Base-by-base conservation (phyloP, 2,329 filamentous ascomycete species). In the Fusarium anguioides region DNA sequence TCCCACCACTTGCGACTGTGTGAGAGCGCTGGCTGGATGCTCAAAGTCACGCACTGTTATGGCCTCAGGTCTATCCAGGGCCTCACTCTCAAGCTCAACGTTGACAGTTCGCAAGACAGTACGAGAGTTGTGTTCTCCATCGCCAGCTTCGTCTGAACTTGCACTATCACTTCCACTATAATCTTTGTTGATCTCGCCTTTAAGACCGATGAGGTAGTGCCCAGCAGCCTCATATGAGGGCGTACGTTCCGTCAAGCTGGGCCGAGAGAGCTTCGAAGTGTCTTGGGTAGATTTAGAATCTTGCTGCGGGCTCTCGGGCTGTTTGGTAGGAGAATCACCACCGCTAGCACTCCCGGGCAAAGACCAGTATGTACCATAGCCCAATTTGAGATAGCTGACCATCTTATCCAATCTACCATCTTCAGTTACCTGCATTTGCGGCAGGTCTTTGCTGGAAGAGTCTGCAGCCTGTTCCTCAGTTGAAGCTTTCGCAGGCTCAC, bases 321-420 rank as follows among this genome's bases (percentile, higher is more conserved):
- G 36, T 46, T 67, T 56, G 27, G 57, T 20, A 47, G 70, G 48
- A 23, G 68, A 51, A n/a, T 70, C 54, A n/a, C 54, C 55, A 29
- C 71, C 57, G 23, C 56, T 23, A 21, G 33, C 21, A 9, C 58
- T 60, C 15, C 77, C 74, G 17, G 75, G 75, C 4, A 88, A 72
- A 15, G 83, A 82, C 88, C 88, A 90, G 68, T 89, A 88, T n/a
- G 86, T 89, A 26, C 88, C 88, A 67, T 90, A 90, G 6, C 88
- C 88, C 47, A 90, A 77, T 71, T 89, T 92, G 49, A 92, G 81
- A 71, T 88, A 91, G 66, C 84, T 86, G 72, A 89, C 84, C 70
- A 89, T 82, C 55, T 82, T 87, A 69, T 86, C 83, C 63, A 87
- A 76, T 20, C 80, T 80, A 10, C 79, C 78, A 26, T 81, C 79